phyloP scores from a whole-genome alignment of 345 rosid genomes.

The Nephelium lappaceum region DNA sequence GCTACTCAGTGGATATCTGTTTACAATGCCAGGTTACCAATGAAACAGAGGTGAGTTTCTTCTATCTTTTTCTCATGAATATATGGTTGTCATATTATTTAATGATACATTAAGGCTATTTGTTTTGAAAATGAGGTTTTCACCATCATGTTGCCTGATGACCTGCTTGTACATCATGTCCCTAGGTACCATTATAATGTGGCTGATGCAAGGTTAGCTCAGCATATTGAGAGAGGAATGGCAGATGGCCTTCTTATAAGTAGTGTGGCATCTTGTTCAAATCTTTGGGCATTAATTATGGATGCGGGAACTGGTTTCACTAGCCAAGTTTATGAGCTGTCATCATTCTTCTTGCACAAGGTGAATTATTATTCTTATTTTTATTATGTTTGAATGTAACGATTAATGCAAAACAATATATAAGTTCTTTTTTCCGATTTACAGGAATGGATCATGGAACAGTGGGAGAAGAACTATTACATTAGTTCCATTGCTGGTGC shows the following conservation, averaged over 20 bases:
- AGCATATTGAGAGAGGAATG: conserved; percentile 91
- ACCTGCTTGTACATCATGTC: conserved; percentile 23
- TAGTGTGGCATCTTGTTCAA: conserved; percentile 86
- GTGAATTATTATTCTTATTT: conserved; percentile 32
- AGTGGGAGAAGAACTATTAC: conserved; percentile 96
- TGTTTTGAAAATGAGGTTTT: not conserved
- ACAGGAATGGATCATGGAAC: conserved; percentile 99
- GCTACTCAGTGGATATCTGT: conserved; percentile 97
- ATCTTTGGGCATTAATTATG: conserved; percentile 98
- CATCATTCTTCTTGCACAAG: conserved; percentile 85
- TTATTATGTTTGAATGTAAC: not conserved
- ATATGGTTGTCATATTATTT: conserved; percentile 1
- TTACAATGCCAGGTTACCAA: conserved; percentile 91
- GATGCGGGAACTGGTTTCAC: conserved; percentile 93
- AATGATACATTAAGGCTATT: not conserved
- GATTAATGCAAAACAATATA: not conserved
- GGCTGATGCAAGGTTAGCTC: conserved; percentile 85
- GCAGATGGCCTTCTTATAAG: conserved; percentile 95
- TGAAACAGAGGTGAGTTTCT: conserved; percentile 84
- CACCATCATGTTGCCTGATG: conserved; percentile 4
- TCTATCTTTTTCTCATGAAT: conserved; percentile 1
- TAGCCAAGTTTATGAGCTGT: conserved; percentile 86
- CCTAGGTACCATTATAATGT: conserved; percentile 97
- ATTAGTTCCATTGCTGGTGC: conserved; percentile 96
- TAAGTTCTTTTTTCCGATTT: conserved; percentile 17